phyloP scores from a whole-genome alignment of 1,284 basidiomycete species.

The Apiotrichum sp. region DNA sequence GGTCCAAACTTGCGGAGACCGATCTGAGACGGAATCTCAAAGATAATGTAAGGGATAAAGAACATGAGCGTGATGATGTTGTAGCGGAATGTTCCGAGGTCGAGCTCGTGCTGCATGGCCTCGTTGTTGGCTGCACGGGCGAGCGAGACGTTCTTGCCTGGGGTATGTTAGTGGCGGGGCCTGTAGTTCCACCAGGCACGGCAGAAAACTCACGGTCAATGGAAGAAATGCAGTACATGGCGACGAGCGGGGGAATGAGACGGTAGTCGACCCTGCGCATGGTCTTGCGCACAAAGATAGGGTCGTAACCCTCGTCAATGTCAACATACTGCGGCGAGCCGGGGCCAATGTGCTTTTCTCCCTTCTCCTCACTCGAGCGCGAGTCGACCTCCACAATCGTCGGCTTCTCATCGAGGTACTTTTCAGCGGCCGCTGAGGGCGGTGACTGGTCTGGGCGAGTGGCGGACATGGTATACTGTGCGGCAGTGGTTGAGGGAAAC shows the following conservation, averaged over 20 bases:
- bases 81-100: constrained; percentile 31
- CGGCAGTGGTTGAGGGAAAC: too few relatives aligned
- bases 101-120: constrained; percentile 10
- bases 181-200: too few relatives aligned
- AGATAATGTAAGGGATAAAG: constrained; percentile 39
- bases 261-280: constrained; percentile 14
- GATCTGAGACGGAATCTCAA: constrained; percentile 27
- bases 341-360: neutral
- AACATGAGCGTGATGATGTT: constrained; percentile 41
- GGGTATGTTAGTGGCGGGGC: too few relatives aligned
- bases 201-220: constrained; percentile 12
- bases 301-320: constrained; percentile 13
- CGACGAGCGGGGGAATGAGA: constrained; percentile 12
- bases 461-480: too few relatives aligned
- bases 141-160: constrained; percentile 22
- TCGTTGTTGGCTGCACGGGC: constrained; percentile 11
- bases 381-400: too few relatives aligned
- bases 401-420: too few relatives aligned
- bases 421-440: too few relatives aligned
- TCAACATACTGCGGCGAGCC: neutral
- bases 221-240: constrained; percentile 17
- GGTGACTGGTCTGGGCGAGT: too few relatives aligned
- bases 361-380: too few relatives aligned
- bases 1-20: constrained; percentile 19
- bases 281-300: neutral